A percentile compares a stretch with the other conserved stretches of the same genome.
phyloP scores from a whole-genome alignment of 2,329 filamentous ascomycete genomes.

The Penicillium griseofulvum region DNA sequence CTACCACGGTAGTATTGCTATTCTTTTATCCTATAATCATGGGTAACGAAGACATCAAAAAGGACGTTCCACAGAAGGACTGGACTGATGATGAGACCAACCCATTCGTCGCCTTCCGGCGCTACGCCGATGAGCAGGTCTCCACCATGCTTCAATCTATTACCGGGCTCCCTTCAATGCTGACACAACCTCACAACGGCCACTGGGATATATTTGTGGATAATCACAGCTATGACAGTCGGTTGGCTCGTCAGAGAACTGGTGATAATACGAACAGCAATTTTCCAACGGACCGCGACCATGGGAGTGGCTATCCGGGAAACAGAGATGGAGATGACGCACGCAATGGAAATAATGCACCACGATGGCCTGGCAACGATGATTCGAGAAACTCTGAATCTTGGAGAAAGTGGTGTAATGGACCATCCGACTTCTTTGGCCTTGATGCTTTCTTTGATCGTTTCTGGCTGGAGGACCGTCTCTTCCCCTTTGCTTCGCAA shows the following conservation, averaged over 20 bases:
- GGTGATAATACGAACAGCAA: conserved; percentile 8
- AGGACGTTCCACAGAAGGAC: conserved; percentile 7
- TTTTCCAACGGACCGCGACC: conserved; percentile 8
- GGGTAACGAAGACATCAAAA: conserved; percentile 24
- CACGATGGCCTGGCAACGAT: conserved; percentile 17
- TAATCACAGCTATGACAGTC: conserved; percentile 28
- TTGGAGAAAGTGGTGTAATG: conserved; percentile 9
- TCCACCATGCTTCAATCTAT: conserved; percentile 54
- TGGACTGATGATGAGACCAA: conserved; percentile 44
- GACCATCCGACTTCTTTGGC: conserved; percentile 27
- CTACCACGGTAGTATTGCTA: conserved; percentile 1
- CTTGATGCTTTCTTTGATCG: conserved; percentile 38
- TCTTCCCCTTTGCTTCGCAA: conserved; percentile 26
- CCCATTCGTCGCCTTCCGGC: conserved; percentile 60
- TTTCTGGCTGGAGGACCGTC: conserved; percentile 32
- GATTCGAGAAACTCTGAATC: conserved; percentile 26
- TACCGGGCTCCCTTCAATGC: conserved; percentile 45
- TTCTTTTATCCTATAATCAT: conserved; percentile 11
- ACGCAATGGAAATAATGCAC: conserved; percentile 4
- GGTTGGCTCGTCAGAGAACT: conserved; percentile 18
- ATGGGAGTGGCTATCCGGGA: conserved; percentile 4
- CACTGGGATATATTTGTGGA: conserved; percentile 38
- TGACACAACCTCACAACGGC: conserved; percentile 30
- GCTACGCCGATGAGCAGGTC: conserved; percentile 59
- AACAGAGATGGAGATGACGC: conserved; percentile 7